Evolutionary conservation across 202 grass and related monocot genomes (phyloP), one percentile per base, ranked within the genome.

Genomic region (Panicum virgatum): DNA sequence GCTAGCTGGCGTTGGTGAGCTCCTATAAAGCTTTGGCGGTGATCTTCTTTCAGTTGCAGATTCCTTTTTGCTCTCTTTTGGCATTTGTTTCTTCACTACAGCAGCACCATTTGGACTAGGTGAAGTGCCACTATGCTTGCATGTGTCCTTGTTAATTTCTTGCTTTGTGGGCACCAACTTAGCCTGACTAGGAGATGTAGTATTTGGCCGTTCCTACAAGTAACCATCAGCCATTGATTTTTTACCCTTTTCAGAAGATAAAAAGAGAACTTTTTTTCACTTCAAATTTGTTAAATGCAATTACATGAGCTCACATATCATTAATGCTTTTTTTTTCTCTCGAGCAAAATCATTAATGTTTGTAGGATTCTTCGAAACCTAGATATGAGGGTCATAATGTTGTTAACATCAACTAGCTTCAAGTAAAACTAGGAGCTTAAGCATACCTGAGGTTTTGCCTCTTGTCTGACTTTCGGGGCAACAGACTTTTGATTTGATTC

Each of bases 381-480:
- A 62, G n/a, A 73, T 72, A 52, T 3, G 38, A 59, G 47, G 9
- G 10, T 47, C 23, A 70, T 46, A 64, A 34, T 54, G 38, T 60
- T 15, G 9, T 19, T 68, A 66, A 61, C 78, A 68, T 12, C 51
- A 79, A 60, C 12, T 32, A 6, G 51, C 43, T 85, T 58, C 40
- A 72, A 26, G 42, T 42, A 32, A 80, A 85, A 26, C 2, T 79
- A 79, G 18, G 36, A 37, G 43, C 20, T 66, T 63, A 78, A 87
- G 52, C 85, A 63, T 94, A 99, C 96, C 96, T 97, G 86, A 63
- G 54, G 60, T 81, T 92, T 99, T 59, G 59, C 7, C 66, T 99
- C 96, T 78, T 86, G 96, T 81, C 87, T 94, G 38, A 89, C 51
- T 82, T 87, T 89, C 1, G 72, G 66, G 69, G 81, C 70, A 82